A percentile compares a stretch with the other conserved stretches of the same genome.
Conservation (phyloP, 1,139 yeast genomes). For the Geotrichum australiense region DNA sequence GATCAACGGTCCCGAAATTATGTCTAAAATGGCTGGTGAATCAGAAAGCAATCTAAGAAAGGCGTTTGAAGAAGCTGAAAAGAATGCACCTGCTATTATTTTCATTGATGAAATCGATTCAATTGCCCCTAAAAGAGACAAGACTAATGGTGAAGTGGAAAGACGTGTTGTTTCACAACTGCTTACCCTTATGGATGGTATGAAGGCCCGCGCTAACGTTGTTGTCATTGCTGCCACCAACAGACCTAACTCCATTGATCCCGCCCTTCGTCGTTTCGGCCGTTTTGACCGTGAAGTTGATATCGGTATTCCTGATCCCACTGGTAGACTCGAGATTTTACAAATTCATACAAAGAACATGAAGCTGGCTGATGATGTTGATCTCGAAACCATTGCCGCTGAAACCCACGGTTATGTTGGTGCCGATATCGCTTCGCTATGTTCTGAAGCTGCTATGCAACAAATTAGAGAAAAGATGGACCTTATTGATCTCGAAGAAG, state of each 20-base stretch:
- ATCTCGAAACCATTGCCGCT: conserved; percentile 82
- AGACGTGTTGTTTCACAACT: conserved; percentile 98
- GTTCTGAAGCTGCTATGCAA: conserved; percentile 98
- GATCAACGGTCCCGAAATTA: conserved; percentile 99
- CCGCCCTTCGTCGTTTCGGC: conserved; percentile 97
- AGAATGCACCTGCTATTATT: conserved; percentile 94
- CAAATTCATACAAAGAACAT: conserved; percentile 93
- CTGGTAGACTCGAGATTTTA: conserved; percentile 94
- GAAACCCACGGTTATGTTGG: conserved; percentile 99
- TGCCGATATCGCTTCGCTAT: conserved; percentile 86
- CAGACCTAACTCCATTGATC: conserved; percentile 97
- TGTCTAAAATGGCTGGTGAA: conserved; percentile 99
- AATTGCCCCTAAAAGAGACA: conserved; percentile 99
- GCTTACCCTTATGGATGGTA: conserved; percentile 97
- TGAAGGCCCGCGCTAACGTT: conserved; percentile 96
- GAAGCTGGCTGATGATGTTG: conserved; percentile 94
- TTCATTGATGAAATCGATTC: conserved; percentile 98
- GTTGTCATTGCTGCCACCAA: conserved; percentile 95
- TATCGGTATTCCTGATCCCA: conserved; percentile 98
- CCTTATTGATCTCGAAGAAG: conserved; percentile 93
- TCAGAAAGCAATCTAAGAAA: conserved; percentile 95
- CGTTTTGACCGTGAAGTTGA: conserved; percentile 99
- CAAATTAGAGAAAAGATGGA: conserved; percentile 99
- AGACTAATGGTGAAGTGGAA: conserved; percentile 98
- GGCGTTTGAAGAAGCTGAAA: conserved; percentile 98